Conservation (phyloP, 768 basidiomycete genomes). For the Gyrodon lividus region DNA sequence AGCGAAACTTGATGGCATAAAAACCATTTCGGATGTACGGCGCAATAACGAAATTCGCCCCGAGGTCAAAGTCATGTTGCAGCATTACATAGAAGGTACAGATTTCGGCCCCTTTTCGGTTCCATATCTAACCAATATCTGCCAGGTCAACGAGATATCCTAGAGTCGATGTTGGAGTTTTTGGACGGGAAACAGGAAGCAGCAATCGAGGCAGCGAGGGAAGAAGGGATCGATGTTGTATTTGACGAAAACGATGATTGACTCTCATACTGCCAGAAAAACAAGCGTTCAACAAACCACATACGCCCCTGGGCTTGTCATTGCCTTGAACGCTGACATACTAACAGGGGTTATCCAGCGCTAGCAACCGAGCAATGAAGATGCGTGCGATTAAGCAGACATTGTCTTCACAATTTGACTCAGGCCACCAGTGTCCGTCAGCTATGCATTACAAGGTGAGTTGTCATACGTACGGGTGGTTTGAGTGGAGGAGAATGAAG, state of each 20-base stretch:
- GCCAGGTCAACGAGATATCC: conserved; percentile 59
- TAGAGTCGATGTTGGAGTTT: conserved; percentile 52
- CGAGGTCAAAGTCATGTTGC: conserved; percentile 64
- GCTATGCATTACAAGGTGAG: background rate
- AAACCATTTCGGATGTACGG: conserved; percentile 28
- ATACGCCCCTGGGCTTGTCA: too few relatives aligned
- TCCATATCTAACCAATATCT: background rate
- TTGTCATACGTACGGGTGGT: conserved; percentile 55
- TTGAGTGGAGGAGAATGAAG: conserved; percentile 70
- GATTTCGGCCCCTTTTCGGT: background rate
- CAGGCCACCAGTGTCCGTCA: conserved; percentile 52
- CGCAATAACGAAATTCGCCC: conserved; percentile 39
- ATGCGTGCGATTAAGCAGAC: too few relatives aligned
- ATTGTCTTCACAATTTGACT: conserved; percentile 32
- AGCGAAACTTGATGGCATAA: conserved; percentile 48
- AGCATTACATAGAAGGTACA: conserved; percentile 65
- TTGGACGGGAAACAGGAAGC: conserved; percentile 45
- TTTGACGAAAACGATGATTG: conserved; percentile 37
- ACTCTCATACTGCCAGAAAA: conserved; percentile 2
- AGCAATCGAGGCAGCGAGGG: conserved; percentile 48
- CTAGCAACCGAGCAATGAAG: too few relatives aligned
- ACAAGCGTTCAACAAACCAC: background rate
- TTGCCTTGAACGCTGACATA: too few relatives aligned
- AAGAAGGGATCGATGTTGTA: conserved; percentile 53
- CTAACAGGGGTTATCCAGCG: too few relatives aligned